Evolutionary conservation across 1,284 basidiomycete species (phyloP).

Genomic region (Schizopora paradoxa): DNA sequence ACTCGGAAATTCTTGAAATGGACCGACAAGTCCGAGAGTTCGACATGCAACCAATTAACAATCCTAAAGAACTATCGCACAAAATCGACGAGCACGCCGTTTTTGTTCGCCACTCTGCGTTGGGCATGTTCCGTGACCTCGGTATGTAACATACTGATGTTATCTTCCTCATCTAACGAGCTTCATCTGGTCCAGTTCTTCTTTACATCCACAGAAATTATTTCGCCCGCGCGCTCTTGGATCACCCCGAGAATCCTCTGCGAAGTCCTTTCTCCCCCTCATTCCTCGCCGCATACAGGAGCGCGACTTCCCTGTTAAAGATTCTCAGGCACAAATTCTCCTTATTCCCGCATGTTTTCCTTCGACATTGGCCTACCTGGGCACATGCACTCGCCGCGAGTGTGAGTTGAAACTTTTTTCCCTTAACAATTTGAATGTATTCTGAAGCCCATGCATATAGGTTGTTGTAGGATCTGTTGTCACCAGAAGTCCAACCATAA

Average conservation of each 20-base stretch:
- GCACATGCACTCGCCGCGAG: slow-evolving; percentile 7
- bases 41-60: no score
- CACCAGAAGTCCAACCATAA: slow-evolving; percentile 14
- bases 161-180: no score
- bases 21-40: slow-evolving; percentile 19
- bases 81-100: no score
- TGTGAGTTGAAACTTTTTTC: no score
- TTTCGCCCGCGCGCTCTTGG: slow-evolving; percentile 15
- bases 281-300: slow-evolving; percentile 12
- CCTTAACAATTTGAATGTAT: no score
- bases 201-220: slow-evolving; percentile 15
- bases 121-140: no score
- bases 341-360: neutral
- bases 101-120: no score
- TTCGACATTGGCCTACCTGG: slow-evolving; percentile 12
- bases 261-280: slow-evolving; percentile 15
- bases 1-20: slow-evolving; percentile 18
- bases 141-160: no score
- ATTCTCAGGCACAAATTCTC: slow-evolving; percentile 1
- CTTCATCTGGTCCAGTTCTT: slow-evolving; percentile 4
- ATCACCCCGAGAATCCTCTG: slow-evolving; percentile 12
- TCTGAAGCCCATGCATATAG: slow-evolving; percentile 5
- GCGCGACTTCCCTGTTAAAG: slow-evolving; percentile 11
- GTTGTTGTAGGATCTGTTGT: slow-evolving; percentile 20
- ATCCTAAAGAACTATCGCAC: no score